Evolutionary conservation across 768 basidiomycete genomes (phyloP).

Genomic region (Macrolepiota fuliginosa): DNA sequence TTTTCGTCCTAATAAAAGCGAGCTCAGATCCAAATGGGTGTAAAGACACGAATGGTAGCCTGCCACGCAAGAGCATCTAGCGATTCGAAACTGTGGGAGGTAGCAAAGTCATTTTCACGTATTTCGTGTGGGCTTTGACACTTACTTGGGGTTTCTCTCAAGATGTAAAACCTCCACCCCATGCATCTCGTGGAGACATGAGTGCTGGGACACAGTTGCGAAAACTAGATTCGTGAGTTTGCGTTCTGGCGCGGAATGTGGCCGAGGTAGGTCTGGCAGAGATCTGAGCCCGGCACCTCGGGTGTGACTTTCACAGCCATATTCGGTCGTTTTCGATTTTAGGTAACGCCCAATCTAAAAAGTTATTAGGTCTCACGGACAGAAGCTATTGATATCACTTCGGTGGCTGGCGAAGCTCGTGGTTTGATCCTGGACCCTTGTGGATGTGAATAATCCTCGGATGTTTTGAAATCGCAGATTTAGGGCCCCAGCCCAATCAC

Average conservation of each 20-base stretch:
- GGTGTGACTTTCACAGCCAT: not conserved
- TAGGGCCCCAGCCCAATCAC: no score
- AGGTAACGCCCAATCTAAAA: not conserved
- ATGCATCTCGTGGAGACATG: not conserved
- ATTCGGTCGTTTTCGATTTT: not conserved
- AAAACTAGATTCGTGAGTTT: not conserved
- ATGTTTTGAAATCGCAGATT: not conserved
- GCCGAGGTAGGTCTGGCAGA: not conserved
- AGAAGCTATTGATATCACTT: not conserved
- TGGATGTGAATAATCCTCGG: not conserved
- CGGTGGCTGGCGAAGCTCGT: not conserved
- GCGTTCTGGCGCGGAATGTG: not conserved
- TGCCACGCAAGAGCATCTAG: constrained; percentile 12
- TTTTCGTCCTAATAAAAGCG: constrained; percentile 1
- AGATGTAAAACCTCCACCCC: not conserved
- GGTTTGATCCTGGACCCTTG: not conserved
- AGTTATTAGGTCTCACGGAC: not conserved
- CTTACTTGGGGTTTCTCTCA: constrained; percentile 3
- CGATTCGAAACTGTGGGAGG: not conserved
- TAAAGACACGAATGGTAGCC: constrained; percentile 20
- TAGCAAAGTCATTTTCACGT: not conserved
- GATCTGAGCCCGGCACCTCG: not conserved
- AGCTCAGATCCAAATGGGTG: constrained; percentile 16
- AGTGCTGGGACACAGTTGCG: not conserved
- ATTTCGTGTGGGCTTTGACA: not conserved